A percentile compares a stretch with the other conserved stretches of the same genome.
Conservation (phyloP, 192 early-diverging fungal genomes). For the Podila epigama region DNA sequence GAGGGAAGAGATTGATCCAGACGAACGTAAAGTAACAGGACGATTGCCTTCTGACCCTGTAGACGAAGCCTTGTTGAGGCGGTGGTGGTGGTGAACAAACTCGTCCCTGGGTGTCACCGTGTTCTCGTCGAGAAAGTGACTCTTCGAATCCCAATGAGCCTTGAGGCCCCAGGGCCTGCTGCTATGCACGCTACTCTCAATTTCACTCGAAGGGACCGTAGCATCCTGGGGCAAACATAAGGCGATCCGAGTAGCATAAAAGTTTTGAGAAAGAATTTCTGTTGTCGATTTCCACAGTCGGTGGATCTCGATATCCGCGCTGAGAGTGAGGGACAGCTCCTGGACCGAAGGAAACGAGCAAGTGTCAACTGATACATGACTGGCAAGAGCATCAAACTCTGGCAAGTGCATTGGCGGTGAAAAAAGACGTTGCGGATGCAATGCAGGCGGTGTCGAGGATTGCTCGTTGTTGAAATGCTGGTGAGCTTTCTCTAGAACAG, state of each 20-base stretch:
- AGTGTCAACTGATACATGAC: too few species aligned
- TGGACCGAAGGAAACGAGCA: constrained; percentile 25
- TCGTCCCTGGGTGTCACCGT: constrained; percentile 46
- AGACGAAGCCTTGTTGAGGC: constrained; percentile 28
- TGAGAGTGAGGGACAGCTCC: constrained; percentile 37
- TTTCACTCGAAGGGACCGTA: constrained; percentile 12
- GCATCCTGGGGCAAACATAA: constrained; percentile 35
- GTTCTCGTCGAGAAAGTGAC: constrained; percentile 41
- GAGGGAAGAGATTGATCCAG: constrained; percentile 9
- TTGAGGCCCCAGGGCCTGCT: constrained; percentile 28
- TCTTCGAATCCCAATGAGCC: constrained; percentile 34
- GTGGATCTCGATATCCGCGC: constrained; percentile 41
- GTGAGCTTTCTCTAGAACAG: neutral
- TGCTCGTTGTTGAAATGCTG: neutral
- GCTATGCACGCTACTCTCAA: constrained; percentile 20
- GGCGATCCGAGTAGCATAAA: constrained; percentile 38
- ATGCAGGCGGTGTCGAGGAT: neutral
- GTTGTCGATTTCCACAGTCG: constrained; percentile 38
- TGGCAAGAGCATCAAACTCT: neutral
- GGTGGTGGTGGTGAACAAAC: constrained; percentile 39
- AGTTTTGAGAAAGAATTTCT: constrained; percentile 41
- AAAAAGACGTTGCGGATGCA: neutral
- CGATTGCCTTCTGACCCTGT: constrained; percentile 1
- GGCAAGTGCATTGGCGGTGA: neutral
- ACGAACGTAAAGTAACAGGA: constrained; percentile 10